A percentile compares a stretch with the other conserved stretches of the same genome.
These are phyloP conservation scores for Candida coquimbonensis DNA, from an alignment of 805 yeast genomes.

Conservation along the genomic window DNA sequence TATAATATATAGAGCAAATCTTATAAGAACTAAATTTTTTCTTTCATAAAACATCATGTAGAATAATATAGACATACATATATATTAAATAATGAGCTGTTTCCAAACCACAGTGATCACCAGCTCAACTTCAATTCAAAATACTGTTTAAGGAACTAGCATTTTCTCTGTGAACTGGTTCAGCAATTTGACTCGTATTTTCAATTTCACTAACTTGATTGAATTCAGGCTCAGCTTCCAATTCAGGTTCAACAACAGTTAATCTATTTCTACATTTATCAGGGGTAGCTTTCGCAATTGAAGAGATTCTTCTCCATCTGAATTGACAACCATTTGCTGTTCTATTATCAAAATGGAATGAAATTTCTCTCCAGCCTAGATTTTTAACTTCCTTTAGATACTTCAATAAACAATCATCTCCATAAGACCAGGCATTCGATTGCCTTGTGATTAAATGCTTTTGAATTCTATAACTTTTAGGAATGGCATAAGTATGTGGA, in stretches of 20 bases:
- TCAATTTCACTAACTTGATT: no score
- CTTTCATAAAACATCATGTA: no score
- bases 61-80: no score
- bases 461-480: conserved; percentile 7
- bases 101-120: no score
- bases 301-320: conserved; percentile 54
- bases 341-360: conserved; percentile 56
- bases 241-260: no score
- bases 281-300: conserved; percentile 5
- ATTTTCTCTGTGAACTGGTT: neutral
- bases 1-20: no score
- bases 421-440: conserved; percentile 51
- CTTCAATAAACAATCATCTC: conserved; percentile 52
- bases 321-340: conserved; percentile 75
- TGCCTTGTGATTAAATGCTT: conserved; percentile 16
- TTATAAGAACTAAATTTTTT: no score
- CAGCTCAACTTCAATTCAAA: conserved; percentile 1
- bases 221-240: neutral
- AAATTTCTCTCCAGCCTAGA: conserved; percentile 73
- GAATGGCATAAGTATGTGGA: neutral
- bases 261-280: neutral
- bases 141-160: conserved; percentile 6
- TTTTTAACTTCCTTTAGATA: conserved; percentile 61
- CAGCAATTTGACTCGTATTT: no score
- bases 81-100: no score